Conservation (phyloP, 2,329 filamentous ascomycete genomes). For the Ustilaginoidea virens region DNA sequence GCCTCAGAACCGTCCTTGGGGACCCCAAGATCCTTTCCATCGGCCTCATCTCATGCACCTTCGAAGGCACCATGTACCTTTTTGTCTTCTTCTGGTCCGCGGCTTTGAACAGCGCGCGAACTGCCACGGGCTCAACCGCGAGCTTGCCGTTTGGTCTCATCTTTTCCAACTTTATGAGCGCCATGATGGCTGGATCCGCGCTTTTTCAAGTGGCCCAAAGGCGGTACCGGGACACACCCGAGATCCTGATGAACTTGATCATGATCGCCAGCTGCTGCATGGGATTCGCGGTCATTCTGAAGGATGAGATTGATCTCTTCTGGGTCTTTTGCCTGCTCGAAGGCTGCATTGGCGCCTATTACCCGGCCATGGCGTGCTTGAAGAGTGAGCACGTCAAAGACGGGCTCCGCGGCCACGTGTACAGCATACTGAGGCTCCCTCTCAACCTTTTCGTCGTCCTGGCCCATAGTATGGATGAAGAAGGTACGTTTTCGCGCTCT, state of each 20-base stretch:
- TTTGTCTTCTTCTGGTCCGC: constrained; percentile 49
- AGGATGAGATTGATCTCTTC: too few species aligned
- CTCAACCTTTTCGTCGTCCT: constrained; percentile 39
- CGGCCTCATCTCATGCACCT: constrained; percentile 36
- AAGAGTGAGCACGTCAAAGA: constrained; percentile 40
- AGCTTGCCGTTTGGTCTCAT: constrained; percentile 30
- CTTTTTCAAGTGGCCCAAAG: too few species aligned
- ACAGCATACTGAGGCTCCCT: constrained; percentile 40
- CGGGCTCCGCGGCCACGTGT: constrained; percentile 34
- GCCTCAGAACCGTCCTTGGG: too few species aligned
- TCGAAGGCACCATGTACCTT: constrained; percentile 46
- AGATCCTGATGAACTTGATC: too few species aligned
- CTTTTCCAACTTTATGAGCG: constrained; percentile 40
- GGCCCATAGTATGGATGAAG: too few species aligned
- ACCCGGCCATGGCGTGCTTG: constrained; percentile 36
- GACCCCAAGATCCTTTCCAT: constrained; percentile 28
- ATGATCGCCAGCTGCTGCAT: too few species aligned
- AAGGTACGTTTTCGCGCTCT: too few species aligned
- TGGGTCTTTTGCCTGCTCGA: constrained; percentile 44
- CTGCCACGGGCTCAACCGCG: constrained; percentile 10
- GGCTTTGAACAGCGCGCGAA: constrained; percentile 29
- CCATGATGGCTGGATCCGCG: constrained; percentile 30
- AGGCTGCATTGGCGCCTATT: constrained; percentile 41
- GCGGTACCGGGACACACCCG: too few species aligned
- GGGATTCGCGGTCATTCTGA: too few species aligned